Base-by-base conservation (phyloP, 495 filamentous ascomycete species). In the Penicillium cinerascens region DNA sequence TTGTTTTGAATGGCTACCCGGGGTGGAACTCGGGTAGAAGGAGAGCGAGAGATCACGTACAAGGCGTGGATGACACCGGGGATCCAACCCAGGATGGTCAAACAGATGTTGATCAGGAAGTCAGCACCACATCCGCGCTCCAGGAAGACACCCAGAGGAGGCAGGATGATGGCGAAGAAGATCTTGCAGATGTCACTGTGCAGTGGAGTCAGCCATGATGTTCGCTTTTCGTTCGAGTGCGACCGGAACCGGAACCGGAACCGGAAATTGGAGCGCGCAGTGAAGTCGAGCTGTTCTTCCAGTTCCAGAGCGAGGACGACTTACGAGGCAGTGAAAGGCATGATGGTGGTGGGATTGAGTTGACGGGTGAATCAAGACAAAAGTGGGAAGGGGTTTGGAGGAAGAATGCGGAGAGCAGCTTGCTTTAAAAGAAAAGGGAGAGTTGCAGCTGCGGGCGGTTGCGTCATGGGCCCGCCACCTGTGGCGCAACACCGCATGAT, bases 121-220 rank as follows among this genome's bases (percentile, higher is more conserved):
- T 95, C 88, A 63, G 83, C 80, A 68, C 83, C 81, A 74, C 87
- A 91, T 65, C 91, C 91, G 36, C 86, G 83, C 78, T 93, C 87
- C 51, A 95, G 82, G 80, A 96, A 95, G 67, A 95, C 92, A 70
- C 90, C 89, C 29, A 95, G 78, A 56, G 92, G 92, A 36, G 92
- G 92, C 44, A 95, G 78, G 76, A 95, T 72, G 75, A 95, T 77
- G 75, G 89, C 87, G 67, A 92, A 77, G 73, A 93, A 83, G 79
- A 95, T 91, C 78, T 95, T 92, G 87, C 85, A 86, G 79, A 92
- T 89, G 67, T 95, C 89, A 72, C 88, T 92, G 60, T 37, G 44
- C 29, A 43, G 26, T 51, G 23, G n/a, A 44, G 45, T 52, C 9
- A 49, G 40, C 39, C 37, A 39, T 6, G 23, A 38, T 9, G 26